Percentiles rank a stretch among this genome's conserved stretches.
phyloP scores from a whole-genome alignment of 2,329 filamentous ascomycete species.

The Colletotrichum trifolii region DNA sequence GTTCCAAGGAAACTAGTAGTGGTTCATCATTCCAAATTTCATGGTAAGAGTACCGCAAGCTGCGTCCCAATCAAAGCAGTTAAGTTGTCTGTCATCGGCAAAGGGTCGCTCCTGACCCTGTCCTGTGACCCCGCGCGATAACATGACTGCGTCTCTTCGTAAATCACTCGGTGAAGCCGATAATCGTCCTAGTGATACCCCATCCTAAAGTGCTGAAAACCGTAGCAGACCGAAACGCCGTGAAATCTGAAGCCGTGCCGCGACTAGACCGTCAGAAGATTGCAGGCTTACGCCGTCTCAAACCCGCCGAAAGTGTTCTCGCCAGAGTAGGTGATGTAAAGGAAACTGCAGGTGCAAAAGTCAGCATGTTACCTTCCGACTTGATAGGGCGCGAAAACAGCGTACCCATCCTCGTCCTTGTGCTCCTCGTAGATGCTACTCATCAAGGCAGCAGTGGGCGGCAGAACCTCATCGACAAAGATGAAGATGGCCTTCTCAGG shows the following conservation, averaged over 20 bases:
- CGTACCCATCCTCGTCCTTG: slow-evolving; percentile 82
- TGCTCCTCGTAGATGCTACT: slow-evolving; percentile 99
- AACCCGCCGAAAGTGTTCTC: slow-evolving; percentile 93
- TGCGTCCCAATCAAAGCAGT: slow-evolving; percentile 26
- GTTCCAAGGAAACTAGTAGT: slow-evolving; percentile 31
- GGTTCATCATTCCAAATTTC: slow-evolving; percentile 29
- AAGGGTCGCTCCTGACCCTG: slow-evolving; percentile 27
- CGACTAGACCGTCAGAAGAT: slow-evolving; percentile 29
- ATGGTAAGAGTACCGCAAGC: slow-evolving; percentile 23
- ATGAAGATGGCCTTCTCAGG: slow-evolving; percentile 99
- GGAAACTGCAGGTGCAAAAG: slow-evolving; percentile 69
- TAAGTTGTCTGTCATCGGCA: slow-evolving; percentile 17
- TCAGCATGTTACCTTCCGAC: slow-evolving; percentile 6
- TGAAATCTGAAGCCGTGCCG: slow-evolving; percentile 32
- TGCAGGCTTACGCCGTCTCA: slow-evolving; percentile 49
- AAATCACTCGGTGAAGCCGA: slow-evolving; percentile 26
- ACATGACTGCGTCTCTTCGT: slow-evolving; percentile 36
- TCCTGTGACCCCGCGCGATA: slow-evolving; percentile 31
- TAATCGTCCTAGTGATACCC: slow-evolving; percentile 31
- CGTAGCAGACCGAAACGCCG: slow-evolving; percentile 37
- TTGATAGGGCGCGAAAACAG: slow-evolving; percentile 26
- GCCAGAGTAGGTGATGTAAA: slow-evolving; percentile 99
- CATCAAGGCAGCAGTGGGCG: slow-evolving; percentile 97
- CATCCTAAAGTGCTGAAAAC: slow-evolving; percentile 34
- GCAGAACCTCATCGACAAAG: slow-evolving; percentile 98